Percentiles rank a stretch among this genome's conserved stretches.
phyloP scores from a whole-genome alignment of 2,329 filamentous ascomycete species.

The Thelonectria olida region DNA sequence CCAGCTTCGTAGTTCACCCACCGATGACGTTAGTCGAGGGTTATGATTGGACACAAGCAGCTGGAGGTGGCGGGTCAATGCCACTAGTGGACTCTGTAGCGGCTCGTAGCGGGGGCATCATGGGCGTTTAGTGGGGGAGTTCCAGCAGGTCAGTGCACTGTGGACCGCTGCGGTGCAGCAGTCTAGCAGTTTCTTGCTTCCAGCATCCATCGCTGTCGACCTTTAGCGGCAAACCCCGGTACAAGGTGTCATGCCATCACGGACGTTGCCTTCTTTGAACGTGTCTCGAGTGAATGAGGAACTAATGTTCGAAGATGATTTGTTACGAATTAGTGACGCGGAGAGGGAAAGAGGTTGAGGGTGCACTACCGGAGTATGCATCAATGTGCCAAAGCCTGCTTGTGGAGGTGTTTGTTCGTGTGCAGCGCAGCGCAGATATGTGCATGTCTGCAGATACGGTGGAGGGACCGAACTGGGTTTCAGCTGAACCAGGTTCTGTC shows the following conservation, averaged over 20 bases:
- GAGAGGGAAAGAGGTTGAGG: background rate
- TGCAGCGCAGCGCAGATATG: background rate
- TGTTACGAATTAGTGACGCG: background rate
- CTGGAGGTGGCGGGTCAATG: background rate
- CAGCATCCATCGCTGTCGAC: too few species aligned
- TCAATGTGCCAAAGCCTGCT: too few species aligned
- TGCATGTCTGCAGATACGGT: background rate
- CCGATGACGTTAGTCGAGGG: conserved; percentile 6
- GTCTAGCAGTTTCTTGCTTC: background rate
- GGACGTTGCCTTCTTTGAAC: background rate
- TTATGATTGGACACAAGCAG: background rate
- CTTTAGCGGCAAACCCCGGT: background rate
- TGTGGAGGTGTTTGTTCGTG: background rate
- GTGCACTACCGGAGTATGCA: too few species aligned
- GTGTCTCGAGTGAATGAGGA: background rate
- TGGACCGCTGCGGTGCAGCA: background rate
- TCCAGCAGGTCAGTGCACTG: background rate
- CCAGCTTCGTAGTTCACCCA: background rate
- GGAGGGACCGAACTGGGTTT: background rate
- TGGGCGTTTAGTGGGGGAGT: background rate
- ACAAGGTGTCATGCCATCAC: background rate
- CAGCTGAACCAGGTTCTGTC: background rate
- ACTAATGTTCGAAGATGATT: too few species aligned
- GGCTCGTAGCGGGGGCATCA: background rate
- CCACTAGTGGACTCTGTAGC: background rate